Evolutionary conservation across 129 eudicot genomes (phyloP).

Genomic region (Dittrichia graveolens): DNA sequence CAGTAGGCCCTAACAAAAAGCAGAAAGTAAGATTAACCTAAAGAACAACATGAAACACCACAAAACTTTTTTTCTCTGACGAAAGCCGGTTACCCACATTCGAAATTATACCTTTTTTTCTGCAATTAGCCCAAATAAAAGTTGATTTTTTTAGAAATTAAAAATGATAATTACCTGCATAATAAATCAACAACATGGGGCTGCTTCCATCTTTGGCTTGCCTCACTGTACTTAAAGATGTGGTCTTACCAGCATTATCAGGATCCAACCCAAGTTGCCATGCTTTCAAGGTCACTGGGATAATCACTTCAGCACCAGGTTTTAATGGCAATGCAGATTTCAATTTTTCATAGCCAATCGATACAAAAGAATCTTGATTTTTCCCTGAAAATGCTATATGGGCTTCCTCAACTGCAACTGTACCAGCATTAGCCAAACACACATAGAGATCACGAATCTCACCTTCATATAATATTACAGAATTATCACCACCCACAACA

Average conservation of each 20-base stretch:
- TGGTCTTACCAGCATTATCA: slow-evolving; percentile 48
- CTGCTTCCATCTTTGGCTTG: slow-evolving; percentile 76
- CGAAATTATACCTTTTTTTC: too few species aligned
- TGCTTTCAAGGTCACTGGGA: slow-evolving; percentile 83
- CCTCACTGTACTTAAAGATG: slow-evolving; percentile 41
- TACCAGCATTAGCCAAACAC: slow-evolving; percentile 90
- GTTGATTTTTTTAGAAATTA: too few species aligned
- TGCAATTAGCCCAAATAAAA: too few species aligned
- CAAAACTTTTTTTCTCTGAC: background rate
- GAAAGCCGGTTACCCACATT: background rate
- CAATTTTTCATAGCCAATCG: slow-evolving; percentile 66
- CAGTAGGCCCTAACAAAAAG: slow-evolving; percentile 53
- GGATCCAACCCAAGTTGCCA: slow-evolving; percentile 75
- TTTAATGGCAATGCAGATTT: slow-evolving; percentile 77
- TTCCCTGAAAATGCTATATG: slow-evolving; percentile 83
- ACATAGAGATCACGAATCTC: slow-evolving; percentile 84
- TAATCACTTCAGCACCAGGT: slow-evolving; percentile 91
- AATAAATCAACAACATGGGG: slow-evolving; percentile 76
- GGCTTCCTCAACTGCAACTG: slow-evolving; percentile 87
- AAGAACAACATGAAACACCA: background rate
- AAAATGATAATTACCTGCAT: slow-evolving; percentile 60
- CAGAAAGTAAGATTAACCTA: background rate
- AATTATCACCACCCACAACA: slow-evolving; percentile 83
- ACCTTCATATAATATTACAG: slow-evolving; percentile 84
- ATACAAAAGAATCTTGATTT: slow-evolving; percentile 81